phyloP scores from a whole-genome alignment of 1,139 yeast species.

The Yamadazyma taylorii region DNA sequence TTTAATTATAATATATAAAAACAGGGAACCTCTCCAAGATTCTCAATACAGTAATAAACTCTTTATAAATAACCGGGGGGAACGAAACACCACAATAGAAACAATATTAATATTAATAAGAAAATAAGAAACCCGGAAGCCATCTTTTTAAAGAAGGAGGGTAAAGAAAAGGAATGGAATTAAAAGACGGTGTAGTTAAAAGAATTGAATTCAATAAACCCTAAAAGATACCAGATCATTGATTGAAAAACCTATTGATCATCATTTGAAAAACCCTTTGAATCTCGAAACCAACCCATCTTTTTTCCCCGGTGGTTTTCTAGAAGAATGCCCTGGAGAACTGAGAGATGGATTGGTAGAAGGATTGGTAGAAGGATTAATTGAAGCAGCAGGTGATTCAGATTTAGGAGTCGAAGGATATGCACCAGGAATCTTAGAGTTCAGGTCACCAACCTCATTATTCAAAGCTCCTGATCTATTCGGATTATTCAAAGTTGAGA shows the following conservation, averaged over 20 bases:
- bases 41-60: neutral
- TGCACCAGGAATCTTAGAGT: slow-evolving; percentile 10
- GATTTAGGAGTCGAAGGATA: slow-evolving; percentile 13
- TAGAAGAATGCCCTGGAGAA: neutral
- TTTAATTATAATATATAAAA: slow-evolving; percentile 4
- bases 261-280: slow-evolving; percentile 36
- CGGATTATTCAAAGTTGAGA: slow-evolving; percentile 13
- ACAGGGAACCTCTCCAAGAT: too few relatives aligned
- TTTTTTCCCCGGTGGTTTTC: slow-evolving; percentile 15
- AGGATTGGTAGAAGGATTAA: slow-evolving; percentile 5
- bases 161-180: neutral
- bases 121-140: too few relatives aligned
- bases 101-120: neutral
- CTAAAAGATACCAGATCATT: neutral
- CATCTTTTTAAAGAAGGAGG: neutral
- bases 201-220: neutral
- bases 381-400: slow-evolving; percentile 4
- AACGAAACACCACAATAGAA: neutral
- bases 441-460: neutral
- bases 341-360: neutral
- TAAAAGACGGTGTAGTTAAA: neutral
- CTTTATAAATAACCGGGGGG: neutral
- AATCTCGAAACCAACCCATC: slow-evolving; percentile 35
- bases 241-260: too few relatives aligned
- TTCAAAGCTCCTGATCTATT: neutral